Evolutionary conservation across 495 filamentous ascomycete species (phyloP).

Genomic region (Extremus antarcticus): DNA sequence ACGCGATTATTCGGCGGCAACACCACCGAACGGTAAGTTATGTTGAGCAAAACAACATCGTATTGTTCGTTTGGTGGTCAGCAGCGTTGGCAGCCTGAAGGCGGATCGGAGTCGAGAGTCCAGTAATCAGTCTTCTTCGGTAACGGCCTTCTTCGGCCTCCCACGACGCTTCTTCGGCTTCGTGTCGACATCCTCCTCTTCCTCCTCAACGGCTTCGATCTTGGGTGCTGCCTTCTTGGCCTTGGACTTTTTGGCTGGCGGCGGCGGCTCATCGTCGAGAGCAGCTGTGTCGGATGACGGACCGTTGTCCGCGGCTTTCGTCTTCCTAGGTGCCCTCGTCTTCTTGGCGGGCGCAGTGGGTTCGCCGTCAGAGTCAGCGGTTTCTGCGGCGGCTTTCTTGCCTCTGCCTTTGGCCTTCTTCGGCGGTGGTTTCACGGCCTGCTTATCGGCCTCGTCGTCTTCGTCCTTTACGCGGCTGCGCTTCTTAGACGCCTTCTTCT

Average conservation of each 20-base stretch:
- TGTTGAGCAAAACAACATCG: too few species aligned
- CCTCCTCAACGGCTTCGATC: neutral
- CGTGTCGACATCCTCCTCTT: constrained; percentile 3
- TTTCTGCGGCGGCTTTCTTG: constrained; percentile 22
- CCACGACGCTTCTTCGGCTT: constrained; percentile 16
- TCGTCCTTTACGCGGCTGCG: constrained; percentile 33
- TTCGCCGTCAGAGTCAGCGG: constrained; percentile 8
- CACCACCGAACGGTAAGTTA: too few species aligned
- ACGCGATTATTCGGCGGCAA: too few species aligned
- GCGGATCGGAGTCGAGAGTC: too few species aligned
- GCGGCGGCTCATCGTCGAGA: constrained; percentile 15
- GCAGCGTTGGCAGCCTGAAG: too few species aligned
- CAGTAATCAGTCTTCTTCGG: constrained; percentile 4
- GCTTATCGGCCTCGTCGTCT: constrained; percentile 27
- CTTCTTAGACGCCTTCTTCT: constrained; percentile 31
- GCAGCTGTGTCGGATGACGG: constrained; percentile 24
- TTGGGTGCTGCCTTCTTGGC: constrained; percentile 25
- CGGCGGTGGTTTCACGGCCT: constrained; percentile 23
- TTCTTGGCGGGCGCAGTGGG: constrained; percentile 22
- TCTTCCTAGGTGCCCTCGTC: constrained; percentile 15
- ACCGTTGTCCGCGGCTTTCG: constrained; percentile 16
- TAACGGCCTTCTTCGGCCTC: constrained; percentile 22
- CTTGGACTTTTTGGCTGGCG: constrained; percentile 23
- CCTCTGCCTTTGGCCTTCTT: constrained; percentile 18
- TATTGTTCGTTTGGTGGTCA: too few species aligned